Conservation (phyloP, 1,139 yeast species). For the Diutina scorzettiae region DNA sequence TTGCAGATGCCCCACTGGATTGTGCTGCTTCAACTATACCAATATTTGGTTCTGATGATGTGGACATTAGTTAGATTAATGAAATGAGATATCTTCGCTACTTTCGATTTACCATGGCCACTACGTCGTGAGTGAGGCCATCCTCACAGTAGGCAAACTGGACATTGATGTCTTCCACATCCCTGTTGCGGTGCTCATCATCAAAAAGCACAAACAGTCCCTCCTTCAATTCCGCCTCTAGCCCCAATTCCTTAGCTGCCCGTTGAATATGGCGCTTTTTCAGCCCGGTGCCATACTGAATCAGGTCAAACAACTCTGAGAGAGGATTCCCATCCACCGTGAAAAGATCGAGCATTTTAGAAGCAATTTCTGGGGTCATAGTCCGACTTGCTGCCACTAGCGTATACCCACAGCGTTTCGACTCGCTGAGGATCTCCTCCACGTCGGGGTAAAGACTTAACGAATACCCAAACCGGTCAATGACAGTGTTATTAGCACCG, state of each 20-base stretch:
- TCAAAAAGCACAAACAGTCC: conserved; percentile 54
- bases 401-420: conserved; percentile 27
- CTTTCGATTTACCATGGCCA: background rate
- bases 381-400: conserved; percentile 63
- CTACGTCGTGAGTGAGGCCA: conserved; percentile 30
- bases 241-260: conserved; percentile 28
- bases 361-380: conserved; percentile 50
- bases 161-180: conserved; percentile 52
- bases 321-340: conserved; percentile 38
- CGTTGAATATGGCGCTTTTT: conserved; percentile 46
- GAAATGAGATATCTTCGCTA: background rate
- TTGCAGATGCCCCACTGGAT: background rate
- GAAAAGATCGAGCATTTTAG: conserved; percentile 36
- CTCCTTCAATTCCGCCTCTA: conserved; percentile 27
- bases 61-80: background rate
- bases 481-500: conserved; percentile 14
- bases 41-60: background rate
- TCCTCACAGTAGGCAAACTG: conserved; percentile 37
- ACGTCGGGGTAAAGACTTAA: conserved; percentile 51
- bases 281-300: conserved; percentile 61
- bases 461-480: conserved; percentile 37
- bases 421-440: conserved; percentile 36
- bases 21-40: background rate
- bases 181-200: conserved; percentile 56
- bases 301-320: conserved; percentile 33